Evolutionary conservation across 768 basidiomycete genomes (phyloP).

Genomic region (Mycena amicta): DNA sequence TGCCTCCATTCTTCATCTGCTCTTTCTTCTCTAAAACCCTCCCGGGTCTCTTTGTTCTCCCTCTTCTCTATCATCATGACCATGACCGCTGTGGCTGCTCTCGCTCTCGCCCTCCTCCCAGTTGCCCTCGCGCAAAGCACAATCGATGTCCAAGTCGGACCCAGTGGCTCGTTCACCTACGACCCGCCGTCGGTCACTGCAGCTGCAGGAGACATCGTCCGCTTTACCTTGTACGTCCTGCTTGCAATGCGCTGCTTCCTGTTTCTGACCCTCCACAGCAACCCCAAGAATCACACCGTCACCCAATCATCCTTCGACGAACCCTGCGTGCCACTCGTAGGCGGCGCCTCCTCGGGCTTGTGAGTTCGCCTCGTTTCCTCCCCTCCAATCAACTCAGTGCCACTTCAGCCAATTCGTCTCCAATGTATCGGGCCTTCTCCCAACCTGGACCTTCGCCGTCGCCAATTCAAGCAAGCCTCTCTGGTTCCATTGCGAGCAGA

Average conservation of each 20-base stretch:
- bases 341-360: constrained; percentile 32
- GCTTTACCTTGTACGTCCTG: constrained; percentile 24
- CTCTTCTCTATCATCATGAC: not conserved
- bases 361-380: constrained; percentile 7
- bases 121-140: constrained; percentile 11
- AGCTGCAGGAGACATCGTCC: constrained; percentile 19
- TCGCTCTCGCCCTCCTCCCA: constrained; percentile 10
- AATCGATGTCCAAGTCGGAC: constrained; percentile 23
- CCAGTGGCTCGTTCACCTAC: constrained; percentile 16
- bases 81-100: not conserved
- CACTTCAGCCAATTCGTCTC: constrained; percentile 18
- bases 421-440: constrained; percentile 13
- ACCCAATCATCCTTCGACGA: constrained; percentile 37
- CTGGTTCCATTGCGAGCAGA: constrained; percentile 36
- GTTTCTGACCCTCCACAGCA: constrained; percentile 8
- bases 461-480: constrained; percentile 20
- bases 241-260: not conserved
- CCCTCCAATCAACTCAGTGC: not conserved
- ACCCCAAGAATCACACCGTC: constrained; percentile 34
- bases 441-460: constrained; percentile 25
- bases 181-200: constrained; percentile 23
- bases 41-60: no score
- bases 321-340: constrained; percentile 29
- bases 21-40: no score
- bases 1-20: not conserved